phyloP scores from a whole-genome alignment of 2,329 filamentous ascomycete species.

The Cladophialophora psammophila region DNA sequence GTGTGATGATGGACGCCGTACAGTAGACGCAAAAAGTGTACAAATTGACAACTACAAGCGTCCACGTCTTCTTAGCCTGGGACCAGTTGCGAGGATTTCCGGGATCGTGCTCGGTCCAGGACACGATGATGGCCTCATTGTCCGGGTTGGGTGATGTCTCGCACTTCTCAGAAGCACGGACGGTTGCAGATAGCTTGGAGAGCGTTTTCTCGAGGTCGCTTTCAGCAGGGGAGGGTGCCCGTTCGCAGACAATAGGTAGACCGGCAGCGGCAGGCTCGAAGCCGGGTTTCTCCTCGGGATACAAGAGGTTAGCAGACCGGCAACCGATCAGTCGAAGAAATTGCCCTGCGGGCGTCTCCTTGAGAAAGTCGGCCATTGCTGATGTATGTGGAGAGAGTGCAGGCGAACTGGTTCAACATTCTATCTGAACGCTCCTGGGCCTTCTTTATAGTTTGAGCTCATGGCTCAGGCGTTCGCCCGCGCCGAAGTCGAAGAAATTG shows the following conservation, averaged over 20 bases:
- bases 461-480: background rate
- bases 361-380: constrained; percentile 16
- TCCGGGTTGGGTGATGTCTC: background rate
- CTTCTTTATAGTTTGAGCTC: constrained; percentile 1
- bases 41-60: constrained; percentile 49
- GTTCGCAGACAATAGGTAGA: background rate
- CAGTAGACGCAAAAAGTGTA: constrained; percentile 51
- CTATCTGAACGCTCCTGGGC: background rate
- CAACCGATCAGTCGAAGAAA: constrained; percentile 27
- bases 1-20: constrained; percentile 46
- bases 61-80: constrained; percentile 49
- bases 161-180: constrained; percentile 1
- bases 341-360: constrained; percentile 31
- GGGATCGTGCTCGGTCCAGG: constrained; percentile 55
- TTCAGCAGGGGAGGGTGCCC: background rate
- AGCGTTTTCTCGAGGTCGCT: constrained; percentile 12
- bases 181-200: background rate
- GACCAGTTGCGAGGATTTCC: constrained; percentile 54
- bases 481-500: background rate
- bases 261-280: constrained; percentile 21
- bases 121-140: constrained; percentile 41
- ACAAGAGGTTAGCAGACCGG: constrained; percentile 11
- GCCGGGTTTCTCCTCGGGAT: constrained; percentile 24
- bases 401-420: background rate
- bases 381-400: background rate